Conservation (phyloP, 2,329 filamentous ascomycete genomes). For the Apiospora sp. region DNA sequence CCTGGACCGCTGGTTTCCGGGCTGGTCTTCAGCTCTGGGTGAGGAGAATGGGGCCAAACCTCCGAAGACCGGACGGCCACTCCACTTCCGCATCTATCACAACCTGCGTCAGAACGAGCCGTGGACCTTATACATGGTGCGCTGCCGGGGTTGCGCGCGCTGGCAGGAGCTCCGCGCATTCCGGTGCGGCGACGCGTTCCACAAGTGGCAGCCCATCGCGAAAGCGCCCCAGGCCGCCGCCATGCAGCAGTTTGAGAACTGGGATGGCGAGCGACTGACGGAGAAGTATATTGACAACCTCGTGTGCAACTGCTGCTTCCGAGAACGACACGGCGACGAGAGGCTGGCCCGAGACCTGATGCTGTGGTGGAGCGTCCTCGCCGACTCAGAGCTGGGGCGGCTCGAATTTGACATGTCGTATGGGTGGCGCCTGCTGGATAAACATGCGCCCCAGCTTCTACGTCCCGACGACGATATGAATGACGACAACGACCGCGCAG, state of each 20-base stretch:
- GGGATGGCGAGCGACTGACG: neutral
- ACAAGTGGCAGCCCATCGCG: neutral
- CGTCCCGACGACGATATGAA: neutral
- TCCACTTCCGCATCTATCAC: neutral
- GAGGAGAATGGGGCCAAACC: neutral
- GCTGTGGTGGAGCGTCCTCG: neutral
- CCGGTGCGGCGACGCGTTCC: neutral
- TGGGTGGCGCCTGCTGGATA: neutral
- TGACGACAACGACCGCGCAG: neutral
- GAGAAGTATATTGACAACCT: neutral
- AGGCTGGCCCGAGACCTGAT: neutral
- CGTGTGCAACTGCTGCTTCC: neutral
- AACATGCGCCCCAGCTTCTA: neutral
- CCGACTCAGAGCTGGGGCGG: neutral
- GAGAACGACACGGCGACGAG: neutral
- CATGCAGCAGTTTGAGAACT: neutral
- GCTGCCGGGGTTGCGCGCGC: neutral
- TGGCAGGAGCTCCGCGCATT: constrained; percentile 4
- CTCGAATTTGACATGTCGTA: neutral
- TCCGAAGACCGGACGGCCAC: neutral
- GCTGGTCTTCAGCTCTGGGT: neutral
- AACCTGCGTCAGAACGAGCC: neutral
- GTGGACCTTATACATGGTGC: constrained; percentile 5
- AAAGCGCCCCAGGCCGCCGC: neutral
- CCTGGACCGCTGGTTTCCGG: constrained; percentile 26